Base-by-base conservation (phyloP, 2,329 filamentous ascomycete species). In the Alternaria tenuissima region DNA sequence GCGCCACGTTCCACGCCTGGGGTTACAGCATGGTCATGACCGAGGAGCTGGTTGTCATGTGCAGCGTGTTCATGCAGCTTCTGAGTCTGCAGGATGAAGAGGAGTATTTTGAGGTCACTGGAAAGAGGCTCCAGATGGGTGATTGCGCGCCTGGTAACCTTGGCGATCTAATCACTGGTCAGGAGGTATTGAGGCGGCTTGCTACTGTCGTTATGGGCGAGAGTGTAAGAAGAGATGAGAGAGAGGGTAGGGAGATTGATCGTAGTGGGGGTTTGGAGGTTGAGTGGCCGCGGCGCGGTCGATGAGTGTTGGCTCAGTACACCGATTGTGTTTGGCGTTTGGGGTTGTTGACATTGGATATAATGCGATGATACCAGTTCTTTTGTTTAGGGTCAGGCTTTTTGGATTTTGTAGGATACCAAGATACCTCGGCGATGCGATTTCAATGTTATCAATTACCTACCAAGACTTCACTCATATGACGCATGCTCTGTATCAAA, bases 171-270 rank as follows among this genome's bases (percentile, higher is more conserved):
- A 76, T 79, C 46, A 52, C 58, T 6, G 69, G 59, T 1, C 62
- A 70, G 34, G 66, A 70, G 24, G 74, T 79, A 11, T 61, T 76
- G 62, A 68, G 58, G 59, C 61, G 76, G 24, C 57, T 79, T 36
- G 74, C 75, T 24, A 77, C 68, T 14, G 64, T 80, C 5, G 64
- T 79, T 20, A 61, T 76, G 55, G 76, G 77, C 2, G 76, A 76
- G 55, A 60, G 61, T 28, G 60, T 78, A 4, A 62, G 76, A 54
- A 70, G 61, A 38, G 77, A 79, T 67, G 76, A 79, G 65, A 72
- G 66, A 62, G 68, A 54, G 55, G 77, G 77, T 0, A 59, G 55
- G 16, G 56, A 51, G 41, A 67, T 77, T 55, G 62, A 61, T 68
- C 57, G 69, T 48, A 66, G 49, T 0, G 53, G 59, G 3, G 53